These are phyloP conservation scores for Tulasnella sp. DNA, from an alignment of 768 basidiomycete genomes.

Conservation along the genomic window DNA sequence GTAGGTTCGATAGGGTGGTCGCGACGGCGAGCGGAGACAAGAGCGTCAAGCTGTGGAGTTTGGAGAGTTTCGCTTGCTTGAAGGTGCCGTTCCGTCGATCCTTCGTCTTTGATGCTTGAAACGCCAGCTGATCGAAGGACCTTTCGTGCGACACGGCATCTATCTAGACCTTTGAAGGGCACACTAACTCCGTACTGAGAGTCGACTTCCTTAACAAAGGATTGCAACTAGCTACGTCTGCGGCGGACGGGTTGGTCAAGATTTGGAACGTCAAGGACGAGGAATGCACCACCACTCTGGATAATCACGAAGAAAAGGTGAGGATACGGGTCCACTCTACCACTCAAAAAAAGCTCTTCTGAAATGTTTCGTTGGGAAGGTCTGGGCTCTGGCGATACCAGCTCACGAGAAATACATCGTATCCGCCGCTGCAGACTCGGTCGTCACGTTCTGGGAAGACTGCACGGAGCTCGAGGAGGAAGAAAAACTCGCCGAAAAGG, in stretches of 20 bases:
- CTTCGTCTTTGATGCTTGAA: no score
- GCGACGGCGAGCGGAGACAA: conserved; percentile 95
- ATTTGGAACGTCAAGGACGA: conserved; percentile 89
- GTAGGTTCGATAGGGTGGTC: conserved; percentile 66
- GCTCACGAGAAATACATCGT: conserved; percentile 74
- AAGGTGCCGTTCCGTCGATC: no score
- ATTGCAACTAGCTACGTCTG: conserved; percentile 77
- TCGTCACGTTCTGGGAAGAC: conserved; percentile 95
- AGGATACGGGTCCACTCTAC: no score
- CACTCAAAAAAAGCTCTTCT: no score
- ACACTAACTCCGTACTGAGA: conserved; percentile 90
- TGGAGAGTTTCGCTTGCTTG: conserved; percentile 87
- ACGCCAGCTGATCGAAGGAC: no score
- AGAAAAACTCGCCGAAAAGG: conserved; percentile 62
- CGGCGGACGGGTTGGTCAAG: conserved; percentile 92
- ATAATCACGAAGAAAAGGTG: conserved; percentile 97
- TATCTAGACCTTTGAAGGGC: conserved; percentile 87
- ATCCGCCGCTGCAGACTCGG: conserved; percentile 91
- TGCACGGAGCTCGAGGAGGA: conserved; percentile 73
- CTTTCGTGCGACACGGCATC: no score
- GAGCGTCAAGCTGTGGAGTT: conserved; percentile 86
- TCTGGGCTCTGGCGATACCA: conserved; percentile 91
- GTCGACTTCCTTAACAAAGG: conserved; percentile 82
- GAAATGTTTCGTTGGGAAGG: no score
- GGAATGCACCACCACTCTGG: conserved; percentile 76